phyloP scores from a whole-genome alignment of 768 basidiomycete genomes.

The Leccinellum albellum region DNA sequence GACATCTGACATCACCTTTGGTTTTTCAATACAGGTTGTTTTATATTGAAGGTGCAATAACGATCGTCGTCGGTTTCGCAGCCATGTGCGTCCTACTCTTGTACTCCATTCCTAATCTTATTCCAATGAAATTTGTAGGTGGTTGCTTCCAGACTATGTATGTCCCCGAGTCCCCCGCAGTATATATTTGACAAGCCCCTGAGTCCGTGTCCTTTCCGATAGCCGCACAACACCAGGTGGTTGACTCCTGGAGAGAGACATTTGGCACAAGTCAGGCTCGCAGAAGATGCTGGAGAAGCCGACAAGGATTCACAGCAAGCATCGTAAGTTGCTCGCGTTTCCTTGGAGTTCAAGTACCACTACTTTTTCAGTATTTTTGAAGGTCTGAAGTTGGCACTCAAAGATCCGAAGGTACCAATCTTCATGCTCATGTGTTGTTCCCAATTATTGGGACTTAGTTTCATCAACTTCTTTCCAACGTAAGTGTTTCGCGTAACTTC shows the following conservation, averaged over 20 bases:
- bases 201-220: background rate
- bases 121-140: slow-evolving; percentile 33
- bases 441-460: slow-evolving; percentile 54
- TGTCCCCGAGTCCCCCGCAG: slow-evolving; percentile 17
- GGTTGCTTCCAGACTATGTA: slow-evolving; percentile 58
- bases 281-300: slow-evolving; percentile 66
- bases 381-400: slow-evolving; percentile 54
- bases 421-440: slow-evolving; percentile 51
- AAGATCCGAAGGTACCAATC: slow-evolving; percentile 50
- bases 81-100: slow-evolving; percentile 37
- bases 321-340: slow-evolving; percentile 9
- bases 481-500: slow-evolving; percentile 16
- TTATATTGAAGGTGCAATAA: slow-evolving; percentile 69
- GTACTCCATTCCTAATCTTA: background rate
- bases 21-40: slow-evolving; percentile 45
- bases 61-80: slow-evolving; percentile 53
- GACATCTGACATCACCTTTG: background rate
- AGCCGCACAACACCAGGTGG: slow-evolving; percentile 67
- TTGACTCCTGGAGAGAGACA: slow-evolving; percentile 46
- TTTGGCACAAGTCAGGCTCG: slow-evolving; percentile 64
- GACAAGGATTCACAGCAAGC: slow-evolving; percentile 41
- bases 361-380: slow-evolving; percentile 37
- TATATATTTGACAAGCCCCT: background rate
- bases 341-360: background rate
- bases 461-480: slow-evolving; percentile 60